Conservation (phyloP, 2,329 filamentous ascomycete genomes). For the Fusarium cyanostomum region DNA sequence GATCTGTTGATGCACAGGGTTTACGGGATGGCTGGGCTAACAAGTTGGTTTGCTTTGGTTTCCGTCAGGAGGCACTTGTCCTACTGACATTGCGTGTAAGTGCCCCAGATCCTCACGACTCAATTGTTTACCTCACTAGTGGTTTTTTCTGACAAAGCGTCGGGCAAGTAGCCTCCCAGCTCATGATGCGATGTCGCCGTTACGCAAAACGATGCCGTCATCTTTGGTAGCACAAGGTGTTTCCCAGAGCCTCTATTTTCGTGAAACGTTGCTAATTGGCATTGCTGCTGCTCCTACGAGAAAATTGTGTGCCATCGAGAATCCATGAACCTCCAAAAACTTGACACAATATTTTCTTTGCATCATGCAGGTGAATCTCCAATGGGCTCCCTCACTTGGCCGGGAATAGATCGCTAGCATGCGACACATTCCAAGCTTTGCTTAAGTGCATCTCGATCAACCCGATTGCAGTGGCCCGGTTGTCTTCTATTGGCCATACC, state of each 20-base stretch:
- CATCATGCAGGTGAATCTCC: background rate
- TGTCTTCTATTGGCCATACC: slow-evolving; percentile 1
- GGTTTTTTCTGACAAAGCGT: too few species aligned
- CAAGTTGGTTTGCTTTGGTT: background rate
- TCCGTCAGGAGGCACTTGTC: background rate
- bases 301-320: too few species aligned
- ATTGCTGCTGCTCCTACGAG: too few species aligned
- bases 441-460: too few species aligned
- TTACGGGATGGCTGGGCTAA: slow-evolving; percentile 19
- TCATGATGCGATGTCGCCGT: background rate
- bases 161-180: too few species aligned
- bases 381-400: slow-evolving; percentile 8
- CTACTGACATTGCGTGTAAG: background rate
- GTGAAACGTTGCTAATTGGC: background rate
- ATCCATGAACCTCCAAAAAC: too few species aligned
- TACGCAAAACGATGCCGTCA: background rate
- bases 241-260: background rate
- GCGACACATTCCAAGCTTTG: background rate
- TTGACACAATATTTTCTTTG: background rate
- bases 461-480: background rate
- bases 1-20: slow-evolving; percentile 16
- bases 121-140: too few species aligned
- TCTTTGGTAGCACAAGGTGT: background rate
- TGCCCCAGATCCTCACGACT: background rate
- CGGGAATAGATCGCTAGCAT: background rate